These are phyloP conservation scores for Moesziomyces sp. DNA, from an alignment of 1,284 basidiomycete species.

Conservation along the genomic window DNA sequence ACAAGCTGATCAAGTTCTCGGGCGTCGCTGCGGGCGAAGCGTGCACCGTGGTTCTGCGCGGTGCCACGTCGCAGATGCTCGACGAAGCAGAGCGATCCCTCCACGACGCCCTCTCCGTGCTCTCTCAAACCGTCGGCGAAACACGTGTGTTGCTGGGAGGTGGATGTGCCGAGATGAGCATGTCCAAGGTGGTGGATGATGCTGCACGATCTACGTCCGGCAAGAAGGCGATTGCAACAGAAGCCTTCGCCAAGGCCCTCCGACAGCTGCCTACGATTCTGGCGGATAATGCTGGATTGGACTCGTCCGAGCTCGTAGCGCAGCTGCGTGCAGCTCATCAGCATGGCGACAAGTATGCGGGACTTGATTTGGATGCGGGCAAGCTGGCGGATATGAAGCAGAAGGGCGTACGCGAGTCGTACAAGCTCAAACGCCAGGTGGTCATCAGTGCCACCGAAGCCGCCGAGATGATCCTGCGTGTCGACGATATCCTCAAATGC, in stretches of 20 bases:
- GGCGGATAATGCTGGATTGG: slow-evolving; percentile 97
- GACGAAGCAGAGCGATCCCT: slow-evolving; percentile 98
- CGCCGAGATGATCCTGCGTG: slow-evolving; percentile 97
- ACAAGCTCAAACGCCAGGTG: slow-evolving; percentile 96
- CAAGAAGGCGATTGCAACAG: slow-evolving; percentile 94
- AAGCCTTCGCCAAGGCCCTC: slow-evolving; percentile 88
- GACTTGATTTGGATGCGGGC: slow-evolving; percentile 90
- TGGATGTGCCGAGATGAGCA: slow-evolving; percentile 97
- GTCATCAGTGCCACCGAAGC: slow-evolving; percentile 94
- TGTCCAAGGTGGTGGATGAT: slow-evolving; percentile 94
- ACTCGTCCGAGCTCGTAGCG: slow-evolving; percentile 93
- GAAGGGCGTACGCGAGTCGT: slow-evolving; percentile 92
- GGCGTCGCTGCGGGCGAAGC: slow-evolving; percentile 97
- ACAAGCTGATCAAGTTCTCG: slow-evolving; percentile 98
- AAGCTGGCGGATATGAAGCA: slow-evolving; percentile 86
- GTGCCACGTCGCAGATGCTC: slow-evolving; percentile 97
- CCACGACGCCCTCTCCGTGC: slow-evolving; percentile 95
- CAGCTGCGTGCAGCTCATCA: slow-evolving; percentile 92
- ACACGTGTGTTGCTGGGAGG: slow-evolving; percentile 93
- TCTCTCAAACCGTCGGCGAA: slow-evolving; percentile 98
- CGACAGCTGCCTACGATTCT: slow-evolving; percentile 90
- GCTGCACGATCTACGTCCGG: slow-evolving; percentile 85
- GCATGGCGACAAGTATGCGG: slow-evolving; percentile 84
- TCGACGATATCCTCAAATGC: slow-evolving; percentile 73
- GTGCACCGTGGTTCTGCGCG: slow-evolving; percentile 97